phyloP scores from a whole-genome alignment of 2,329 filamentous ascomycete species.

The Cordyceps farinosa region DNA sequence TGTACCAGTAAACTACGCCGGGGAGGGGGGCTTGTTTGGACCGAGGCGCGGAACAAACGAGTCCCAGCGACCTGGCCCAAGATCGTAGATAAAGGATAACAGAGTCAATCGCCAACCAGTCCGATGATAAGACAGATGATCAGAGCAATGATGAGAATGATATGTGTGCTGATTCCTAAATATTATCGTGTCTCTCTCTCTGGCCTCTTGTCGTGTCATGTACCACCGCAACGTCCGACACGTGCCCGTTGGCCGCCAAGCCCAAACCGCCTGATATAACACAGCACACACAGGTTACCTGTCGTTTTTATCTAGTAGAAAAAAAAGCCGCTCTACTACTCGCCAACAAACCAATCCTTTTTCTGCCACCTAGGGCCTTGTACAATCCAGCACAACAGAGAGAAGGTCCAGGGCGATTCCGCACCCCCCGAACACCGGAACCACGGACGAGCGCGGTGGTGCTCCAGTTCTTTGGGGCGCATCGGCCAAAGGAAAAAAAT shows the following conservation, averaged over 20 bases:
- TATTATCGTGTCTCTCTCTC: neutral
- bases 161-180: neutral
- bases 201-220: neutral
- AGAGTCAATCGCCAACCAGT: too few relatives aligned
- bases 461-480: constrained; percentile 1
- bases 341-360: too few relatives aligned
- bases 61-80: too few relatives aligned
- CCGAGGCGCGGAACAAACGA: neutral
- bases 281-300: neutral
- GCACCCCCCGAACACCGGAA: constrained; percentile 14
- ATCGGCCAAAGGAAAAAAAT: neutral
- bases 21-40: neutral
- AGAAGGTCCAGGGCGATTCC: neutral
- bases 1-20: neutral
- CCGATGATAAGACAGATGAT: neutral
- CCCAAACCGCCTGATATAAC: neutral
- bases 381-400: neutral
- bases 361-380: neutral
- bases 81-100: too few relatives aligned
- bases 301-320: too few relatives aligned
- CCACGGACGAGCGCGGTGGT: too few relatives aligned
- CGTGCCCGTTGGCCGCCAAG: neutral
- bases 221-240: neutral
- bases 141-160: neutral
- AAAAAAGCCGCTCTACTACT: too few relatives aligned